phyloP scores from a whole-genome alignment of 805 yeast genomes.

The Candida boidinii region DNA sequence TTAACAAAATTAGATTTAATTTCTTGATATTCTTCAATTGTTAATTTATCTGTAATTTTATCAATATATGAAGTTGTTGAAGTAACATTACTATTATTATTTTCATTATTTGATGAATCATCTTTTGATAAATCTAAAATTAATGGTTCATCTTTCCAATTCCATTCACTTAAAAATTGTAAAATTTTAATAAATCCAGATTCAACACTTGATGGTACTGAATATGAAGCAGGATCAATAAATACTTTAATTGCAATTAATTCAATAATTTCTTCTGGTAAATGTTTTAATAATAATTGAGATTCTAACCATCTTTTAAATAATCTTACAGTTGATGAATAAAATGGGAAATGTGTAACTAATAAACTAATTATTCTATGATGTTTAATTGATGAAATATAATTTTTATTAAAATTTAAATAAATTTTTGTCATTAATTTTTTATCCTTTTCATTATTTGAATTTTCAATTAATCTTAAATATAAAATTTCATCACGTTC shows the following conservation, averaged over 20 bases:
- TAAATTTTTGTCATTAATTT: constrained; percentile 53
- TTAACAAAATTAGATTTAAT: constrained; percentile 58
- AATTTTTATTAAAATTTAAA: constrained; percentile 55
- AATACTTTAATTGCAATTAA: constrained; percentile 76
- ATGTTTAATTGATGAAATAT: constrained; percentile 66
- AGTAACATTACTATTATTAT: constrained; percentile 5
- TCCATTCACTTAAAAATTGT: constrained; percentile 72
- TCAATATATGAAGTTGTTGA: constrained; percentile 26
- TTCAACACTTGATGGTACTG: constrained; percentile 68
- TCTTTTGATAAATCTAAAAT: constrained; percentile 67
- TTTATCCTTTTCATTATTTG: constrained; percentile 51
- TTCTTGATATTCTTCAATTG: constrained; percentile 50
- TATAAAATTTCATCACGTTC: constrained; percentile 79
- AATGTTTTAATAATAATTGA: constrained; percentile 64
- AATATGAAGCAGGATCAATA: constrained; percentile 81
- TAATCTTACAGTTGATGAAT: constrained; percentile 72
- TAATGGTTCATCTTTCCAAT: constrained; percentile 87
- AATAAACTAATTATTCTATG: constrained; percentile 69
- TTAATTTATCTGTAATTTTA: constrained; percentile 51
- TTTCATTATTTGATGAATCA: constrained; percentile 10
- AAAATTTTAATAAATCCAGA: constrained; percentile 75
- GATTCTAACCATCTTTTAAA: constrained; percentile 87
- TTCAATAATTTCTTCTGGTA: constrained; percentile 75
- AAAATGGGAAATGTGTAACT: constrained; percentile 62
- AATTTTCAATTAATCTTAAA: constrained; percentile 60